Evolutionary conservation across 352 stramenopile genomes (phyloP).

Genomic region (Phytophthora citricola): DNA sequence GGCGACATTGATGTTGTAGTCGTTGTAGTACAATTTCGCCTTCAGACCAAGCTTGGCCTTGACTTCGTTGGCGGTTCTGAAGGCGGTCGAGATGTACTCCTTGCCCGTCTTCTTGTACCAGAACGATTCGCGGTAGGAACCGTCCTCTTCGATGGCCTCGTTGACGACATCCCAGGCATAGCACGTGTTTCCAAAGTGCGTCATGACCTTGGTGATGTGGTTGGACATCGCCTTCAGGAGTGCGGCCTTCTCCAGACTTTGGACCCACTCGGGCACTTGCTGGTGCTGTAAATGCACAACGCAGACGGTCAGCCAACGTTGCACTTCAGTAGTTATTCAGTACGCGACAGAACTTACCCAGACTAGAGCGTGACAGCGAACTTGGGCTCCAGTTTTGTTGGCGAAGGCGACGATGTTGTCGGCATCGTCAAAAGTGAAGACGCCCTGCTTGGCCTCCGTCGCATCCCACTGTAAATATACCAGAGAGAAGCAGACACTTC

Average conservation of each 20-base stretch:
- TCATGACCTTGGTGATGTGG: conserved; percentile 45
- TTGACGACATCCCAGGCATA: conserved; percentile 37
- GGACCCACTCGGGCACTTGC: conserved; percentile 42
- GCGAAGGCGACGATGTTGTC: conserved; percentile 39
- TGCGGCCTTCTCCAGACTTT: conserved; percentile 38
- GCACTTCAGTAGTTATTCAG: neutral
- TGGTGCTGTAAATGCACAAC: conserved; percentile 26
- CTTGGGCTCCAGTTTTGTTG: conserved; percentile 34
- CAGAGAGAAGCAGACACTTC: neutral
- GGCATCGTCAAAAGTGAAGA: conserved; percentile 38
- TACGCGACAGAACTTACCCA: conserved; percentile 25
- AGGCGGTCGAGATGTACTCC: conserved; percentile 41
- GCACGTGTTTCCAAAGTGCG: conserved; percentile 42
- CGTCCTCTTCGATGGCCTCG: conserved; percentile 37
- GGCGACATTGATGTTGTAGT: conserved; percentile 35
- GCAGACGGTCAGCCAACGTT: neutral
- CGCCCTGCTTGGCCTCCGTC: conserved; percentile 28
- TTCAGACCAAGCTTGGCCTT: conserved; percentile 32
- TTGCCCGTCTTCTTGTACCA: conserved; percentile 47
- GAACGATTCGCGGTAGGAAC: conserved; percentile 41
- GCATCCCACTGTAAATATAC: conserved; percentile 33
- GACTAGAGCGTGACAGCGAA: conserved; percentile 38
- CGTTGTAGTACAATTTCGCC: conserved; percentile 33
- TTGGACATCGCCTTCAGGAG: conserved; percentile 37
- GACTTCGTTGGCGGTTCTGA: conserved; percentile 36